These are phyloP conservation scores for Botrytis fragariae DNA, from an alignment of 2,329 filamentous ascomycete species.

Conservation along the genomic window DNA sequence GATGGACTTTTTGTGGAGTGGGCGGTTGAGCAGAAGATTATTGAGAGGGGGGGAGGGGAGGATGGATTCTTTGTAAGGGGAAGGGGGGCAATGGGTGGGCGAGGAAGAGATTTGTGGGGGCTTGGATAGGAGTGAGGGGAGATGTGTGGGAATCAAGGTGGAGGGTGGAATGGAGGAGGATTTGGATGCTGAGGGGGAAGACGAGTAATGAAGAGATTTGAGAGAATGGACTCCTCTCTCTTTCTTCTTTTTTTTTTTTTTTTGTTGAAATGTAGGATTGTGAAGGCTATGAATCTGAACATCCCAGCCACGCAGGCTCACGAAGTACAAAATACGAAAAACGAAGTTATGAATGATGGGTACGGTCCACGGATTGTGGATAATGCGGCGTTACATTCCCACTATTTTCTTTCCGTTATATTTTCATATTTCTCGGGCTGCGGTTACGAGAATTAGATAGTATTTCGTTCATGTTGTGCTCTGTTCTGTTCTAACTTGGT, in stretches of 20 bases:
- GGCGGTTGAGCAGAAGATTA: slow-evolving; percentile 27
- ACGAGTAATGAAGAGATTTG: slow-evolving; percentile 16
- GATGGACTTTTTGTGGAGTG: slow-evolving; percentile 30
- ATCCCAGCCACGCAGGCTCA: neutral
- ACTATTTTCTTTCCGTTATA: neutral
- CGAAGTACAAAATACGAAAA: neutral
- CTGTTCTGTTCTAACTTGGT: neutral
- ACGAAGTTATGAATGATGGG: neutral
- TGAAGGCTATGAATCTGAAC: neutral
- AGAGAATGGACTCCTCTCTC: neutral
- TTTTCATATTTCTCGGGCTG: neutral
- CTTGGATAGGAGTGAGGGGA: neutral
- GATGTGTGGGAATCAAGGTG: neutral
- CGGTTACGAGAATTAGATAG: neutral
- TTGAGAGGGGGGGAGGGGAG: slow-evolving; percentile 23
- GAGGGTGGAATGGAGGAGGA: slow-evolving; percentile 20
- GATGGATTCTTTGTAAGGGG: slow-evolving; percentile 4
- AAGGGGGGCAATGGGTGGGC: neutral
- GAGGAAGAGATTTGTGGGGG: neutral
- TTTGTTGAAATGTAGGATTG: neutral
- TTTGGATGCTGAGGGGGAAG: slow-evolving; percentile 30
- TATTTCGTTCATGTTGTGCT: neutral
- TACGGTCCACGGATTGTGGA: neutral
- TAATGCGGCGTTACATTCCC: neutral
- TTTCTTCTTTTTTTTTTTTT: neutral